Evolutionary conservation across 2,329 filamentous ascomycete species (phyloP).

Genomic region (Aspergillus eucalypticola): DNA sequence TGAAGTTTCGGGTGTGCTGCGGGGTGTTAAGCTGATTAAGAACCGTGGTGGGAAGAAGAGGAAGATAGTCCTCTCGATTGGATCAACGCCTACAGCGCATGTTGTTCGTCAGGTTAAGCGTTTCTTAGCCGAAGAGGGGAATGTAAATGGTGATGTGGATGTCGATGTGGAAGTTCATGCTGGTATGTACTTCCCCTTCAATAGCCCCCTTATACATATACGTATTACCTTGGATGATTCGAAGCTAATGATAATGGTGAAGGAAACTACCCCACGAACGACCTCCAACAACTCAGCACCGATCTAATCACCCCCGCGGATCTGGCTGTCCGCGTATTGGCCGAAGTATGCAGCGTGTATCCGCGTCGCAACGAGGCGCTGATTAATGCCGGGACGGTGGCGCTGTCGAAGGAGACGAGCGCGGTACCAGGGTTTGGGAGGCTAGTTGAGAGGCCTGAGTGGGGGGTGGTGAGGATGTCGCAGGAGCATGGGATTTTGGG

Average conservation of each 20-base stretch:
- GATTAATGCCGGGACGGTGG: constrained; percentile 68
- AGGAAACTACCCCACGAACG: constrained; percentile 64
- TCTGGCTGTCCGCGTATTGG: constrained; percentile 54
- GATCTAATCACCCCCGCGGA: constrained; percentile 49
- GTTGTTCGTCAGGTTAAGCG: constrained; percentile 20
- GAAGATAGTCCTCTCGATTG: constrained; percentile 24
- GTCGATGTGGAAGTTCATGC: constrained; percentile 28
- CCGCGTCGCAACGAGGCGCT: constrained; percentile 63
- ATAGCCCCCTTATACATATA: neutral
- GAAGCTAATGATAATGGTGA: neutral
- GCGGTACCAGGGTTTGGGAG: constrained; percentile 70
- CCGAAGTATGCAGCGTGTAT: constrained; percentile 70
- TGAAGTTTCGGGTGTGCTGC: constrained; percentile 21
- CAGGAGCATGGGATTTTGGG: constrained; percentile 77
- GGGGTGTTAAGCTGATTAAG: too few relatives aligned
- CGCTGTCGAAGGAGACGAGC: constrained; percentile 71
- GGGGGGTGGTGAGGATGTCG: constrained; percentile 66
- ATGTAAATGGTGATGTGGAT: neutral
- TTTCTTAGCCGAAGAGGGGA: constrained; percentile 4
- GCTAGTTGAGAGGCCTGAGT: constrained; percentile 62
- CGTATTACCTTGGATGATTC: neutral
- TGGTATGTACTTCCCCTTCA: constrained; percentile 9
- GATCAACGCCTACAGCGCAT: constrained; percentile 30
- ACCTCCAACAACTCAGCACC: constrained; percentile 76
- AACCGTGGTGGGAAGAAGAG: neutral